These are phyloP conservation scores for Huntiella savannae DNA, from an alignment of 2,329 filamentous ascomycete genomes.

Conservation along the genomic window DNA sequence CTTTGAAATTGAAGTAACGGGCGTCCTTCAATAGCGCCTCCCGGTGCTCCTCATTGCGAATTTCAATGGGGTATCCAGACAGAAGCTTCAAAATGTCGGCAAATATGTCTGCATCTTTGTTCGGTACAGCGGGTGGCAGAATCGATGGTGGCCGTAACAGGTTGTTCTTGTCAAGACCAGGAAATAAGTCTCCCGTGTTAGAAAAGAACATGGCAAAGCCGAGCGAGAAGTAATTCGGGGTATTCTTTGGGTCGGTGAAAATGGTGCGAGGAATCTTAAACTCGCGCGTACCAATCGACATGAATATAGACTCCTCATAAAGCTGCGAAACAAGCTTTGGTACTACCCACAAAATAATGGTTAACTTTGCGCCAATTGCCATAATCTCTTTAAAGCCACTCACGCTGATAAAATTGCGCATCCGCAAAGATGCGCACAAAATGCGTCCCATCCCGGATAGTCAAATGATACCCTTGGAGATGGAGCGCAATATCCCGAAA, in stretches of 20 bases:
- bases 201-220: conserved; percentile 81
- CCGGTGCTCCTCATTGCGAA: conserved; percentile 59
- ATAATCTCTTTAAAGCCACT: conserved; percentile 3
- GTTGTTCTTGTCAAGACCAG: conserved; percentile 58
- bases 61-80: conserved; percentile 63
- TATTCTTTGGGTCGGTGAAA: conserved; percentile 69
- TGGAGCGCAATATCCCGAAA: conserved; percentile 82
- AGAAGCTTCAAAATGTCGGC: conserved; percentile 64
- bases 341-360: conserved; percentile 28
- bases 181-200: conserved; percentile 61
- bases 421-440: conserved; percentile 89
- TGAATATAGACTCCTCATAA: conserved; percentile 80
- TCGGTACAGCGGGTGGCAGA: conserved; percentile 60
- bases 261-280: conserved; percentile 83
- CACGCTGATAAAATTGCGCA: conserved; percentile 81
- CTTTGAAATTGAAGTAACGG: conserved; percentile 83
- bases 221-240: conserved; percentile 88
- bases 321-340: conserved; percentile 79
- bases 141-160: conserved; percentile 78
- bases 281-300: conserved; percentile 68
- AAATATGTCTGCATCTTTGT: conserved; percentile 68
- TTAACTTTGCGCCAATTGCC: background rate
- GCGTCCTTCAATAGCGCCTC: conserved; percentile 65
- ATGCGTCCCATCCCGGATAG: conserved; percentile 62
- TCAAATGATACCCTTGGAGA: conserved; percentile 78